A percentile compares a stretch with the other conserved stretches of the same genome.
Evolutionary conservation across 352 stramenopile genomes (phyloP).

Genomic region (Globisporangium emineosum): DNA sequence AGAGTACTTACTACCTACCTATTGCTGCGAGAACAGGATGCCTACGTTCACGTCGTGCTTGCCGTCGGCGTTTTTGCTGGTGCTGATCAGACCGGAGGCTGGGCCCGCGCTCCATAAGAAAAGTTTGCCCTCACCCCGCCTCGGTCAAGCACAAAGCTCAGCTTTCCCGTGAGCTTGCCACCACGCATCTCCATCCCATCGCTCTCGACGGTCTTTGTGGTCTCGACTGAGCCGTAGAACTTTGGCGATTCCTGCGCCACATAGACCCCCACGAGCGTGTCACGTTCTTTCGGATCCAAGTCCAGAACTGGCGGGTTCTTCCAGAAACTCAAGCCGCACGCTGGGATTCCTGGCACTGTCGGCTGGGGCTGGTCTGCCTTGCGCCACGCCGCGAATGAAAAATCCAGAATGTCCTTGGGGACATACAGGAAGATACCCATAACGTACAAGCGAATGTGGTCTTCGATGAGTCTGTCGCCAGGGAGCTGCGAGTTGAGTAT

Average conservation of each 20-base stretch:
- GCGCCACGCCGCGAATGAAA: conserved; percentile 38
- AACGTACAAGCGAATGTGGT: conserved; percentile 65
- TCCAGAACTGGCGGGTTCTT: conserved; percentile 26
- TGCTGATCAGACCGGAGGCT: too few species aligned
- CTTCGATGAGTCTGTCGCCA: conserved; percentile 39
- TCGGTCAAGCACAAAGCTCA: background rate
- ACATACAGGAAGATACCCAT: conserved; percentile 67
- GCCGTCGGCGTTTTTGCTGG: too few species aligned
- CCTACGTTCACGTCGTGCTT: too few species aligned
- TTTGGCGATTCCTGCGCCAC: conserved; percentile 27
- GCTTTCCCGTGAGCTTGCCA: background rate
- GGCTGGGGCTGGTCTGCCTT: conserved; percentile 30
- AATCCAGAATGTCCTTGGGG: conserved; percentile 47
- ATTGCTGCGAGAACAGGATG: too few species aligned
- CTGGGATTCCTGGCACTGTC: conserved; percentile 27
- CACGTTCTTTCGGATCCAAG: conserved; percentile 22
- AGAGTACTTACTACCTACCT: too few species aligned
- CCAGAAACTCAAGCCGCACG: conserved; percentile 45
- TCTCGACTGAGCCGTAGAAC: conserved; percentile 35
- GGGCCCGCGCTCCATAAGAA: background rate
- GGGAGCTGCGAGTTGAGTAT: conserved; percentile 56
- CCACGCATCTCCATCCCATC: background rate
- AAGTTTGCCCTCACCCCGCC: background rate
- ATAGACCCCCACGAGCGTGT: conserved; percentile 47
- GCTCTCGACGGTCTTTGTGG: conserved; percentile 9